Evolutionary conservation across 345 rosid species (phyloP).

Genomic region (Populus tremula): DNA sequence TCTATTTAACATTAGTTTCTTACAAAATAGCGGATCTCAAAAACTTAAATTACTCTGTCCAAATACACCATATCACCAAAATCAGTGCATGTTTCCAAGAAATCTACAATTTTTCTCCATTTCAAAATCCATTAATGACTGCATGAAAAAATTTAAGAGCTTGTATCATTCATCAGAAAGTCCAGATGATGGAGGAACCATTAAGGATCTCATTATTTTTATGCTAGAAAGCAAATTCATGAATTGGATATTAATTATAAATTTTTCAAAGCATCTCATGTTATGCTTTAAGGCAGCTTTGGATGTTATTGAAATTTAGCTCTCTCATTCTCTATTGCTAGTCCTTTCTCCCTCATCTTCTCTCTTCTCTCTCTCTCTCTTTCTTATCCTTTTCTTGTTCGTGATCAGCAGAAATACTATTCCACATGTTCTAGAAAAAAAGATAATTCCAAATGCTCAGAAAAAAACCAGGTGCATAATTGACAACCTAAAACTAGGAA

Average conservation of each 20-base stretch:
- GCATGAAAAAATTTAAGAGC: not conserved
- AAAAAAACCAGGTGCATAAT: not conserved
- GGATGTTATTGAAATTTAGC: not conserved
- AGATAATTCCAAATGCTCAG: no score
- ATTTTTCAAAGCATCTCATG: not conserved
- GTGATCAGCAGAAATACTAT: not conserved
- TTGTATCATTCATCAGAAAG: not conserved
- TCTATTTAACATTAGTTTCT: no score
- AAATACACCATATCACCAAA: no score
- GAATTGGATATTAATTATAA: no score
- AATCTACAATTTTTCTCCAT: not conserved
- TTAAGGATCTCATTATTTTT: not conserved
- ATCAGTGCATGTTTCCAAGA: not conserved
- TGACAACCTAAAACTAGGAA: not conserved
- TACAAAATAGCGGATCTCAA: no score
- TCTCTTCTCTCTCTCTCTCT: not conserved
- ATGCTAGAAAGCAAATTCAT: not conserved
- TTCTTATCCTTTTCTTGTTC: no score
- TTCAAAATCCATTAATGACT: not conserved
- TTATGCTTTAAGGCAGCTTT: not conserved
- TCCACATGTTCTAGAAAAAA: not conserved
- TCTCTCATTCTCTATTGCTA: not conserved
- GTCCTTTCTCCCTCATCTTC: not conserved
- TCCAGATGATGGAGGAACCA: not conserved
- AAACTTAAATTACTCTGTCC: no score